Evolutionary conservation across 768 basidiomycete species (phyloP).

Genomic region (Pulveroboletus sp.): DNA sequence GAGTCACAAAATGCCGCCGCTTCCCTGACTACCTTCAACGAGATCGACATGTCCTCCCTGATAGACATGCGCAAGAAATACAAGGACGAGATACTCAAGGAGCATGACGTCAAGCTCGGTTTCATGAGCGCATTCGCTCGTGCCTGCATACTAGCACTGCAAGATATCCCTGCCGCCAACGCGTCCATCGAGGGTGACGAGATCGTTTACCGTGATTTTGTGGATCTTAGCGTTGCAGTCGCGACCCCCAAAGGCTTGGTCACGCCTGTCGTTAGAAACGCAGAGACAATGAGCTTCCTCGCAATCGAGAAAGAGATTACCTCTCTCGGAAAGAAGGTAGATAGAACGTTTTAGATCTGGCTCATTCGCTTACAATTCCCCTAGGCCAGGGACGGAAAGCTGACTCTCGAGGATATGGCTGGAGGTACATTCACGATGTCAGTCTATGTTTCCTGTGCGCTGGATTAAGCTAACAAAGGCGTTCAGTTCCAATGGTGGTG

Average conservation of each 20-base stretch:
- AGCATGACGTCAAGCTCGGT: conserved; percentile 92
- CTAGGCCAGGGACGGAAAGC: conserved; percentile 84
- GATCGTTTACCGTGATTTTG: conserved; percentile 88
- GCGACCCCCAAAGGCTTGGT: conserved; percentile 97
- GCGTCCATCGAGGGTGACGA: conserved; percentile 92
- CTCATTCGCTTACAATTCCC: conserved; percentile 7
- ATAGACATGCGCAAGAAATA: conserved; percentile 91
- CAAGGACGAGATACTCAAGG: conserved; percentile 88
- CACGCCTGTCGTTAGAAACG: conserved; percentile 91
- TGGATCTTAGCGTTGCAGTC: conserved; percentile 93
- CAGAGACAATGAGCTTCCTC: conserved; percentile 79
- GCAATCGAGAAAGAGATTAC: conserved; percentile 94
- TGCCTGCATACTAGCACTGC: conserved; percentile 76
- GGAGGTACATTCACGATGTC: conserved; percentile 99
- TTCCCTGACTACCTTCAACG: conserved; percentile 97
- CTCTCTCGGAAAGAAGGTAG: conserved; percentile 81
- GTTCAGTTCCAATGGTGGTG: conserved; percentile 91
- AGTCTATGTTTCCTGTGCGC: conserved; percentile 26
- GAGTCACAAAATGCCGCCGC: conserved; percentile 97
- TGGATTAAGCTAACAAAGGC: background rate
- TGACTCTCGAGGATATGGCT: conserved; percentile 97
- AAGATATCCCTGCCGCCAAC: conserved; percentile 92
- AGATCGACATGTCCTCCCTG: conserved; percentile 97
- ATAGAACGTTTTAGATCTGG: conserved; percentile 7
- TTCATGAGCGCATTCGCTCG: conserved; percentile 98